A percentile compares a stretch with the other conserved stretches of the same genome.
phyloP scores from a whole-genome alignment of 352 stramenopile genomes.

The Globisporangium cederbergense region DNA sequence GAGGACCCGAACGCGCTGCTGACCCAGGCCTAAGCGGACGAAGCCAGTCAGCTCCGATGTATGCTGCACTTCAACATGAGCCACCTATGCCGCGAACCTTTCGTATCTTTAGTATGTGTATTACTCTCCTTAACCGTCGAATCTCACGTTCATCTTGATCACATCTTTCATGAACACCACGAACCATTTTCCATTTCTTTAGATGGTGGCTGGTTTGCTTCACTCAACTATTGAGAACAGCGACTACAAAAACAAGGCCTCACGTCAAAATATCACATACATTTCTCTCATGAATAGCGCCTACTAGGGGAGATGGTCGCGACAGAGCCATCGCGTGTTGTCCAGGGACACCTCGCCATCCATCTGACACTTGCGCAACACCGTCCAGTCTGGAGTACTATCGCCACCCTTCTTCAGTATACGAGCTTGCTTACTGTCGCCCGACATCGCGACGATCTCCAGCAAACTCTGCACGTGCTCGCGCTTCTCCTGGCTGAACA shows the following conservation, averaged over 20 bases:
- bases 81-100: not conserved
- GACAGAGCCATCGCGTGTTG: constrained; percentile 51
- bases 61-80: not conserved
- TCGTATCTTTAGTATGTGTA: constrained; percentile 1
- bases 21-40: constrained; percentile 11
- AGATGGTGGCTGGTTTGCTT: not conserved
- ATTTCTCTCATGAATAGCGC: not conserved
- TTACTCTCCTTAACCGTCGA: not conserved
- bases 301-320: constrained; percentile 17
- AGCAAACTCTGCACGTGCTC: constrained; percentile 57
- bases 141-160: not conserved
- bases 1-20: constrained; percentile 24
- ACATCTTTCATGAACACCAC: not conserved
- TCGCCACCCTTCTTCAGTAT: not conserved
- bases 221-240: not conserved
- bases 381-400: constrained; percentile 28
- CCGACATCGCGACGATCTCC: constrained; percentile 32
- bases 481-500: constrained; percentile 61
- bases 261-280: not conserved
- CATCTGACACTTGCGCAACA: constrained; percentile 38
- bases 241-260: not conserved
- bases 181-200: not conserved
- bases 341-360: constrained; percentile 16
- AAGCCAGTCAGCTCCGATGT: not conserved
- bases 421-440: not conserved